These are phyloP conservation scores for Taphrina communis DNA, from an alignment of 1,139 yeast genomes.

Conservation along the genomic window DNA sequence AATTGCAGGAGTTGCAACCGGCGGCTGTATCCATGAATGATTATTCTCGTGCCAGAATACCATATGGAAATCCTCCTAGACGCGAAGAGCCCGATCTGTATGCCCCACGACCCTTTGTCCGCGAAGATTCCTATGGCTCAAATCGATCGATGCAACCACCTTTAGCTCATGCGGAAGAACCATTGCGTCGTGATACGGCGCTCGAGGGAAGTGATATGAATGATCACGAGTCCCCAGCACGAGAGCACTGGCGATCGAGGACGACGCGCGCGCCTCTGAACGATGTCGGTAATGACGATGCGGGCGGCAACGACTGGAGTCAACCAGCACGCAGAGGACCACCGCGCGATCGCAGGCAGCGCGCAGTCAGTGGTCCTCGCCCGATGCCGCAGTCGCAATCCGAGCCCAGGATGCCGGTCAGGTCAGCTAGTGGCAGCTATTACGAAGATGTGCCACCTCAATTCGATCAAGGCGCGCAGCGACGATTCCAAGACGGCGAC, in stretches of 20 bases:
- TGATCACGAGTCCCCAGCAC: not conserved
- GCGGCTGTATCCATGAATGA: not conserved
- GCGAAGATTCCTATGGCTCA: slow-evolving; percentile 1
- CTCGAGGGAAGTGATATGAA: not conserved
- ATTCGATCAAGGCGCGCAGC: slow-evolving; percentile 5
- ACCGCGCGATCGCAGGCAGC: slow-evolving; percentile 1
- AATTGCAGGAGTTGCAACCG: slow-evolving; percentile 10
- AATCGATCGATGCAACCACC: not conserved
- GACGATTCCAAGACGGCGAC: slow-evolving; percentile 1
- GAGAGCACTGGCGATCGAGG: slow-evolving; percentile 1
- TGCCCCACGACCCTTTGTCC: not conserved
- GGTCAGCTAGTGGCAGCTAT: slow-evolving; percentile 21
- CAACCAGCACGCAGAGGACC: slow-evolving; percentile 1
- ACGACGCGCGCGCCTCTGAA: not conserved
- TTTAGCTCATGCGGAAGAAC: slow-evolving; percentile 14
- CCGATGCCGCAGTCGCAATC: slow-evolving; percentile 28
- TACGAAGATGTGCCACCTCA: slow-evolving; percentile 29
- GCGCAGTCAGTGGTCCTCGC: slow-evolving; percentile 32
- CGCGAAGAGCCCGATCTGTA: not conserved
- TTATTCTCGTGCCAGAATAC: slow-evolving; percentile 19
- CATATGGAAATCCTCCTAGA: slow-evolving; percentile 25
- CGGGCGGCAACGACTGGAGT: not conserved
- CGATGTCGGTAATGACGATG: not conserved
- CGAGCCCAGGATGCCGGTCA: slow-evolving; percentile 3
- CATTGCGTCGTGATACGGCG: not conserved